Evolutionary conservation across 352 stramenopile genomes (phyloP).

Genomic region (Pythium grandisporangium): DNA sequence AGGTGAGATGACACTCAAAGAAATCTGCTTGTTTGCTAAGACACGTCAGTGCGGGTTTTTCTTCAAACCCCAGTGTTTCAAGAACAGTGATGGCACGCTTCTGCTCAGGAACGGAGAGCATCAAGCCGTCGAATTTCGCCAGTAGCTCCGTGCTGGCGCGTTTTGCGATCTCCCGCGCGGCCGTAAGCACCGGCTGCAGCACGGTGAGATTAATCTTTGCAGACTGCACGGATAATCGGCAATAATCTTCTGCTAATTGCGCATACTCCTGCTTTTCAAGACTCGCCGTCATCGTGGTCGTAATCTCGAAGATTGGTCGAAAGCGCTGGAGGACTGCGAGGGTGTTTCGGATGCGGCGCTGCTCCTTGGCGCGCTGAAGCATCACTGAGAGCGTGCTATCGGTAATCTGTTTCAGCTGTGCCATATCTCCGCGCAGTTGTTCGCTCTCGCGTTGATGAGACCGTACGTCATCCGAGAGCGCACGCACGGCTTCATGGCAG

Average conservation of each 20-base stretch:
- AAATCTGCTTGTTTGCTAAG: constrained; percentile 62
- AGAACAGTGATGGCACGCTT: constrained; percentile 55
- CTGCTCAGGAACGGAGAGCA: constrained; percentile 49
- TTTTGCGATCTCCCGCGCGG: constrained; percentile 50
- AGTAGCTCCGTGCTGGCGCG: constrained; percentile 54
- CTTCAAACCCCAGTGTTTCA: constrained; percentile 37
- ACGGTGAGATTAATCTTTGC: constrained; percentile 47
- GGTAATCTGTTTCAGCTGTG: constrained; percentile 41
- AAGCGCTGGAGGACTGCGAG: constrained; percentile 58
- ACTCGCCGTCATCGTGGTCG: constrained; percentile 65
- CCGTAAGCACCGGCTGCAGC: constrained; percentile 43
- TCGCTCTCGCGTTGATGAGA: constrained; percentile 52
- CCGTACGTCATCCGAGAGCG: constrained; percentile 49
- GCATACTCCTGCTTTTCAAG: constrained; percentile 56
- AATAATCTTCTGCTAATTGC: constrained; percentile 65
- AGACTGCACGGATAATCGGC: constrained; percentile 54
- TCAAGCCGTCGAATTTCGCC: constrained; percentile 49
- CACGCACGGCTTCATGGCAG: constrained; percentile 68
- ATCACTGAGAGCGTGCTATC: constrained; percentile 70
- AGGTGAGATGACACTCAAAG: constrained; percentile 33
- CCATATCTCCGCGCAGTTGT: constrained; percentile 36
- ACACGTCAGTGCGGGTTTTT: constrained; percentile 61
- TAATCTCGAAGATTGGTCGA: constrained; percentile 64
- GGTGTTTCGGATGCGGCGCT: constrained; percentile 68
- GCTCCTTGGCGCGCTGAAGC: constrained; percentile 63